Conservation (phyloP, 805 yeast species). For the Yarrowia keelungensis region DNA sequence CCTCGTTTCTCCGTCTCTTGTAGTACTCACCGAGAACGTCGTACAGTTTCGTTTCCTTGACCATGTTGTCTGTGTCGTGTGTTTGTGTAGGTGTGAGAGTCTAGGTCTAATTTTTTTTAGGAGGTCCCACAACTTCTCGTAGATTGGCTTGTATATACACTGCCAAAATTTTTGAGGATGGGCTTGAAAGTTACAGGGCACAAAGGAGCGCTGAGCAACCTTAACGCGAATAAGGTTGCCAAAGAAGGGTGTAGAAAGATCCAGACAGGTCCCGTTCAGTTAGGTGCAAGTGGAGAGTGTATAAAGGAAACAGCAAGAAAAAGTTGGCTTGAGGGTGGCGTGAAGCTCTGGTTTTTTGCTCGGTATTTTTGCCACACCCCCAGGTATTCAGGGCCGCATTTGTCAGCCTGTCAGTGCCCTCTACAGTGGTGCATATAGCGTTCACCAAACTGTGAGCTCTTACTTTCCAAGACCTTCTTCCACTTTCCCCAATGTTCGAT, state of each 20-base stretch:
- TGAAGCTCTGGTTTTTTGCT: background rate
- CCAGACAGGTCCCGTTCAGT: background rate
- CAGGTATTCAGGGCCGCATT: too few relatives aligned
- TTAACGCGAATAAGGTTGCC: constrained; percentile 8
- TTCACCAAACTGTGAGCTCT: background rate
- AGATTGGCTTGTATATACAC: constrained; percentile 37
- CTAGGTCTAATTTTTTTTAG: constrained; percentile 28
- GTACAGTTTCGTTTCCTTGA: constrained; percentile 69
- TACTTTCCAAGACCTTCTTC: constrained; percentile 32
- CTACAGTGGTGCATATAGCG: background rate
- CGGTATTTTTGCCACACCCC: background rate
- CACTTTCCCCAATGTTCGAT: constrained; percentile 30
- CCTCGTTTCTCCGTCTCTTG: background rate
- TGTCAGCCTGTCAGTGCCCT: too few relatives aligned
- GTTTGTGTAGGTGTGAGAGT: constrained; percentile 26
- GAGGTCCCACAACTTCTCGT: constrained; percentile 3
- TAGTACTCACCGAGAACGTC: constrained; percentile 61
- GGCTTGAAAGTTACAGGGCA: constrained; percentile 25
- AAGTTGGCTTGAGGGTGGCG: background rate
- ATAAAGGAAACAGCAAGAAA: background rate
- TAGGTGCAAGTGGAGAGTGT: background rate
- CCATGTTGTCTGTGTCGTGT: constrained; percentile 56
- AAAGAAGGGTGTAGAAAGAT: constrained; percentile 37
- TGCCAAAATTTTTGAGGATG: constrained; percentile 33
- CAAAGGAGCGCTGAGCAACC: background rate